Base-by-base conservation (phyloP, 495 filamentous ascomycete species). In the Cercophora scortea region DNA sequence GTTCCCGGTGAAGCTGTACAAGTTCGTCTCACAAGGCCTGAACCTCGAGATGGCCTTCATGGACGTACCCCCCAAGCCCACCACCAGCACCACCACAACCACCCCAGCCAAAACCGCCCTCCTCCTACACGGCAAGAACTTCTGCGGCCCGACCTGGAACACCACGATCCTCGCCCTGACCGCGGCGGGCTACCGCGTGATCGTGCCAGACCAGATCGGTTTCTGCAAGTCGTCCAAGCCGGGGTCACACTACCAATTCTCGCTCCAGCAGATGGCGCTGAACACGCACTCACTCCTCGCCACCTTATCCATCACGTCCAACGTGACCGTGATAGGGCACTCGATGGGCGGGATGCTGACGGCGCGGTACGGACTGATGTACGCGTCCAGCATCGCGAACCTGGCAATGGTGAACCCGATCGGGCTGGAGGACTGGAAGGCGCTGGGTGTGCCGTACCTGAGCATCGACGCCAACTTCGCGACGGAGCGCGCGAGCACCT, bases 191-290 rank as follows among this genome's bases (percentile, higher is more conserved):
- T 75, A 74, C 54, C 67, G 72, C 39, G 69, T 75, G 45, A 69
- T 75, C 48, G 35, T 74, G 2, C 70, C 69, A 1, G 73, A 76
- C 53, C 72, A 76, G 53, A 51, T 76, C 46, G 73, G 73, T 39
- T 76, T 71, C 44, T 76, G 73, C 67, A 75, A 75, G 57, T 72
- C 68, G n/a, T 64, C 66, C 9, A 75, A 77, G 54, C 71, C 73
- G 4, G 45, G 34, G 13, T 8, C 49, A 12, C 47, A 43, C 11
- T 75, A 77, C 54, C 69, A 74, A 56, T 77, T 71, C 58, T 71
- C 55, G 35, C 52, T 75, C 8, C 61, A 68, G 18, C 70, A 72
- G 54, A 61, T 75, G 8, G 62, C 69, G 3, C 61, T 61, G 32
- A 75, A 77, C 58, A 73, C 69, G 47, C 56, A 58, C 43, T 57